Evolutionary conservation across 2,329 filamentous ascomycete species (phyloP), one percentile per base, ranked within the genome.

Genomic region (Monosporascus sp.): DNA sequence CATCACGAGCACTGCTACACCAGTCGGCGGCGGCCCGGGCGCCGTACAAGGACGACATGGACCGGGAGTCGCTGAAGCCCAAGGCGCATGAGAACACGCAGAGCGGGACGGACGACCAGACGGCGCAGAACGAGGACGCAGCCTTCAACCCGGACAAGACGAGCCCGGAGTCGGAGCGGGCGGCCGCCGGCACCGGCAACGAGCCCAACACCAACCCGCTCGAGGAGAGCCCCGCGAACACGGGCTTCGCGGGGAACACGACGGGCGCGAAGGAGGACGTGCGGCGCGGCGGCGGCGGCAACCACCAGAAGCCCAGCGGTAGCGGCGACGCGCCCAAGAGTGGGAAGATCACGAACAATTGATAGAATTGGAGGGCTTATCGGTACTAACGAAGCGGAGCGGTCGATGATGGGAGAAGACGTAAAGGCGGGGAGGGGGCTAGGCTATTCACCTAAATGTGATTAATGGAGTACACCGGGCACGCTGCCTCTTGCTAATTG

Each of bases 121-220:
- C 73, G 14, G 78, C 84, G 0, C 76, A 79, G 0, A 73, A 77
- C 31, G 67, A 74, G 3, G 76, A 84, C 43, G 79, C 84, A 0
- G 86, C 90, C 1, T 95, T 89, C 69, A 79, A 90, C 65, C 82
- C 84, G 0, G 70, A 76, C 52, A 82, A 81, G 66, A 92, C 88
- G 25, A 72, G 77, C 20, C 90, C 90, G 0, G 85, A 90, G 65
- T 64, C 70, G 22, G 81, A 83, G 70, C 79, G 73, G 60, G 58
- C 70, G 6, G 60, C 69, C 31, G 75, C 75, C 8, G 70, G 66
- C 6, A 63, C 72, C 31, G 73, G 50, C 50, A 58, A 53, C 65
- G 68, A 61, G 63, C 24, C 22, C 24, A 15, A 27, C 14, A 49
- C 25, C 47, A 68, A 66, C 59, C 59, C 72, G 37, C 64, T 81